A percentile compares a stretch with the other conserved stretches of the same genome.
These are phyloP conservation scores for Penicillium alfredii DNA, from an alignment of 495 filamentous ascomycete species.

Conservation along the genomic window DNA sequence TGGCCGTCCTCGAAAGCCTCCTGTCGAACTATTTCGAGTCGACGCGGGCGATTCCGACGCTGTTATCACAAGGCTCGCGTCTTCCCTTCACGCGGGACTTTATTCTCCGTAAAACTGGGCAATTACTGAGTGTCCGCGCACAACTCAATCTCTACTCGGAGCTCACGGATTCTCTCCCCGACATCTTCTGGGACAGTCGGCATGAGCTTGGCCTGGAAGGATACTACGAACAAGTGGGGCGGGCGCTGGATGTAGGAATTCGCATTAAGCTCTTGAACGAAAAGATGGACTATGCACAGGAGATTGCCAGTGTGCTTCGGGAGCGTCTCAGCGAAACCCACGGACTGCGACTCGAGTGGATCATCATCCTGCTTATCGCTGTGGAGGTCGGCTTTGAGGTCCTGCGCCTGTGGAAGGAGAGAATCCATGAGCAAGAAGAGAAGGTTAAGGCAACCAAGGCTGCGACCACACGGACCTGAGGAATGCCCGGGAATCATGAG, in stretches of 20 bases:
- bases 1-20: slow-evolving; percentile 87
- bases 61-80: slow-evolving; percentile 57
- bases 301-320: slow-evolving; percentile 84
- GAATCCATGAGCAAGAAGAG: slow-evolving; percentile 42
- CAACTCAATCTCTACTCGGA: slow-evolving; percentile 97
- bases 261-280: slow-evolving; percentile 89
- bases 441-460: no score
- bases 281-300: slow-evolving; percentile 96
- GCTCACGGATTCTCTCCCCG: slow-evolving; percentile 88
- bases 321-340: slow-evolving; percentile 88
- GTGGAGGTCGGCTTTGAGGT: slow-evolving; percentile 80
- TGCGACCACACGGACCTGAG: no score
- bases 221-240: slow-evolving; percentile 90
- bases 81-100: slow-evolving; percentile 68
- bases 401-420: slow-evolving; percentile 53
- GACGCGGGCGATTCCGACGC: slow-evolving; percentile 70
- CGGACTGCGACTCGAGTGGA: slow-evolving; percentile 85
- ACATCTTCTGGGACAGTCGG: slow-evolving; percentile 92
- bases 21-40: slow-evolving; percentile 77
- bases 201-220: slow-evolving; percentile 83
- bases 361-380: slow-evolving; percentile 89
- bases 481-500: no score
- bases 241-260: slow-evolving; percentile 84
- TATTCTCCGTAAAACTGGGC: slow-evolving; percentile 88
- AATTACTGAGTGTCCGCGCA: slow-evolving; percentile 82